These are phyloP conservation scores for Penicillium sp. DNA, from an alignment of 2,329 filamentous ascomycete genomes.

Conservation along the genomic window DNA sequence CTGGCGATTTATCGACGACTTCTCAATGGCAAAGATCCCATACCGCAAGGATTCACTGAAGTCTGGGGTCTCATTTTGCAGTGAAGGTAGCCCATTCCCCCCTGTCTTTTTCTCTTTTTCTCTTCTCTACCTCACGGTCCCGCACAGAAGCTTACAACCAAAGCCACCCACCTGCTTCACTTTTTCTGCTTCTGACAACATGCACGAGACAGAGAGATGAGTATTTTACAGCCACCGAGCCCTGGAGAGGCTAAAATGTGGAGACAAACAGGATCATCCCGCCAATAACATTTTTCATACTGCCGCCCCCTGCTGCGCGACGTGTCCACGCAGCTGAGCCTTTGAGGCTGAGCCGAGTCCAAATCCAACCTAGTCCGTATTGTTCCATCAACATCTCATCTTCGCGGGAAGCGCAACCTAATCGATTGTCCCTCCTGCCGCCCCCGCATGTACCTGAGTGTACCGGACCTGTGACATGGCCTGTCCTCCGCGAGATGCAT, in stretches of 20 bases:
- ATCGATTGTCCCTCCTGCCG: background rate
- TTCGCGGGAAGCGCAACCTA: background rate
- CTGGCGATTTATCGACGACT: background rate
- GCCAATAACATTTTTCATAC: background rate
- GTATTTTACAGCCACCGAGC: no score
- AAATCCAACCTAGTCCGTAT: background rate
- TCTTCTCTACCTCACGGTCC: no score
- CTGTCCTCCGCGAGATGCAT: constrained; percentile 9
- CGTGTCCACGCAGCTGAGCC: background rate
- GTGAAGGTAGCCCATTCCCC: no score
- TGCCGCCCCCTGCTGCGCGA: background rate
- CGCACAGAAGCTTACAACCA: no score
- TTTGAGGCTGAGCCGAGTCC: background rate
- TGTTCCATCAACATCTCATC: background rate
- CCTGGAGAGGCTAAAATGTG: background rate
- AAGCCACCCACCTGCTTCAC: no score
- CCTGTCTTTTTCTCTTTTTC: no score
- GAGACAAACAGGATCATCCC: background rate
- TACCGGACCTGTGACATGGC: constrained; percentile 1
- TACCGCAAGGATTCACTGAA: no score
- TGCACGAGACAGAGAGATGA: no score
- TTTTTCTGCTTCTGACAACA: background rate
- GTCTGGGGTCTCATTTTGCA: no score
- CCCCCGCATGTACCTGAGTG: background rate
- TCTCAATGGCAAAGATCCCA: no score